Conservation (phyloP, 176 grass and related monocot species). For the Alloteropsis semialata region DNA sequence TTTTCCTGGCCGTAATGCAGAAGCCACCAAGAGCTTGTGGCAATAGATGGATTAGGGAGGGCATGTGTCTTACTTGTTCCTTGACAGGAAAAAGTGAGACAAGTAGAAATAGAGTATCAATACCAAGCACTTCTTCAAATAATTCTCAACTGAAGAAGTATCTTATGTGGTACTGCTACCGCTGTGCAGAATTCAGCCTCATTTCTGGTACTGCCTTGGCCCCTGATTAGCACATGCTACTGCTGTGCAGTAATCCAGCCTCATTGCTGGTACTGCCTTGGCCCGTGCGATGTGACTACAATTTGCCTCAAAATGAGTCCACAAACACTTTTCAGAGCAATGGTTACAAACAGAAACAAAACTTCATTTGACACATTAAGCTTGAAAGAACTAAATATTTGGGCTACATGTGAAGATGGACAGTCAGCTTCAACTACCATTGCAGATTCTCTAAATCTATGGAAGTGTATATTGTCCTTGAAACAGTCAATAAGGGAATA, state of each 20-base stretch:
- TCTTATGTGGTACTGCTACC: too few species aligned
- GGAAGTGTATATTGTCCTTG: not conserved
- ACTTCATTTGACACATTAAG: not conserved
- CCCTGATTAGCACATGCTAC: not conserved
- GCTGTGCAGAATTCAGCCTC: too few species aligned
- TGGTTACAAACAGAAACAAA: not conserved
- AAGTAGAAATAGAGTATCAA: not conserved
- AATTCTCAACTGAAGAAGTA: not conserved
- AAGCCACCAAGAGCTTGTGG: not conserved
- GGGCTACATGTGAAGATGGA: slow-evolving; percentile 16
- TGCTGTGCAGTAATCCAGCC: not conserved
- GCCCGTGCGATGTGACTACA: not conserved
- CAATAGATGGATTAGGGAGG: not conserved
- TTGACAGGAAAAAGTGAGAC: not conserved
- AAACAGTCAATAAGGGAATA: not conserved
- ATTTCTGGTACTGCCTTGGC: too few species aligned
- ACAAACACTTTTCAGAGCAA: not conserved
- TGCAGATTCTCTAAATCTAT: not conserved
- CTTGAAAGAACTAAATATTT: not conserved
- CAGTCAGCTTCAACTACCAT: not conserved
- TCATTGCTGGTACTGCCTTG: not conserved
- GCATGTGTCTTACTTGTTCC: not conserved
- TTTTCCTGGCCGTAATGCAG: not conserved
- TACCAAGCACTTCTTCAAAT: not conserved
- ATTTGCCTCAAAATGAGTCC: not conserved